Conservation (phyloP, 139 green algal genomes). For the Raphidocelis subcapitata region DNA sequence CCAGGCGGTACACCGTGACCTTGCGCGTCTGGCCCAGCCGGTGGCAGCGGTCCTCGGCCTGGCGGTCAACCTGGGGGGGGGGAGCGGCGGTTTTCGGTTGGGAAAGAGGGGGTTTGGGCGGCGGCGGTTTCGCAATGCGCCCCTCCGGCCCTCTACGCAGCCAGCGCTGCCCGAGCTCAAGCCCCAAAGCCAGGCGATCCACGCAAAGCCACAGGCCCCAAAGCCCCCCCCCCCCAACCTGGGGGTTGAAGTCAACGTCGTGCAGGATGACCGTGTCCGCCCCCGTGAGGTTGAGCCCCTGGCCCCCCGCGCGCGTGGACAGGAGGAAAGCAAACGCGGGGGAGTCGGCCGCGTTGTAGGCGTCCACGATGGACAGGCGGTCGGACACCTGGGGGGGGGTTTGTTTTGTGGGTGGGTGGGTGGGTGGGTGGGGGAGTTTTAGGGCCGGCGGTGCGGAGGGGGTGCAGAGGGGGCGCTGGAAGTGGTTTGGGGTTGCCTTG, state of each 20-base stretch:
- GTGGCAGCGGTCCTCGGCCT: conserved; percentile 78
- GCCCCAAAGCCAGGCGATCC: neutral
- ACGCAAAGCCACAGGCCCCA: neutral
- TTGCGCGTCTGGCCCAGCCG: conserved; percentile 84
- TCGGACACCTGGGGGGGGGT: conserved; percentile 69
- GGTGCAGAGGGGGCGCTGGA: neutral
- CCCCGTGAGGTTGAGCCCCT: conserved; percentile 94
- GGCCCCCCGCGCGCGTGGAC: conserved; percentile 89
- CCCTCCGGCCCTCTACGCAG: neutral
- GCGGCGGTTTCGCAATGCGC: neutral
- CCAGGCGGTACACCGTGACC: conserved; percentile 90
- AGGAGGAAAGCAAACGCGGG: conserved; percentile 91
- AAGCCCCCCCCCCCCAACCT: conserved; percentile 16
- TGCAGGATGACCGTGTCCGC: conserved; percentile 95
- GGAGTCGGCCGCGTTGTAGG: conserved; percentile 62
- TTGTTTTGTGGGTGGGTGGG: conserved; percentile 17
- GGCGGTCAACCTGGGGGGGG: conserved; percentile 58
- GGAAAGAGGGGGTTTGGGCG: neutral
- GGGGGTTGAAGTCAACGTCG: conserved; percentile 95
- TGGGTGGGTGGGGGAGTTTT: too few species aligned
- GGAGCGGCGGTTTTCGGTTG: neutral
- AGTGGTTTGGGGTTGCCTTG: too few species aligned
- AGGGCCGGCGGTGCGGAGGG: neutral
- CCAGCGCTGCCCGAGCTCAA: neutral
- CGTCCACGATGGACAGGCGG: conserved; percentile 81